Conservation (phyloP, 2,329 filamentous ascomycete species). For the Arthrobotrys megalospora region DNA sequence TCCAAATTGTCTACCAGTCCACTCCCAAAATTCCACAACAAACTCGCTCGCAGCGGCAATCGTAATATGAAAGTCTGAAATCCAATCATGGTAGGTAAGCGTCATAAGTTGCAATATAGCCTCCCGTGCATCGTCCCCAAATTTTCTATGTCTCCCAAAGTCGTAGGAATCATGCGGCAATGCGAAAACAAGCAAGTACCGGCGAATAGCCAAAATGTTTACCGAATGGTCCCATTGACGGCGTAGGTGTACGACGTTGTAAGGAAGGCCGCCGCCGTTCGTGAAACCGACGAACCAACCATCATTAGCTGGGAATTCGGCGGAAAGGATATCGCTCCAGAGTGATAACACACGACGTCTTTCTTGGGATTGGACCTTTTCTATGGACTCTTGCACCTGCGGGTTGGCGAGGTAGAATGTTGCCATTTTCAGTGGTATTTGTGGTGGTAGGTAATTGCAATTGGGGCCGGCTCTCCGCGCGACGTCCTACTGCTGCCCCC, state of each 20-base stretch:
- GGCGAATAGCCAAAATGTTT: neutral
- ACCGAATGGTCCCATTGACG: neutral
- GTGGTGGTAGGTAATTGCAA: no score
- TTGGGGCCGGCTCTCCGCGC: no score
- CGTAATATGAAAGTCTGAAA: slow-evolving; percentile 3
- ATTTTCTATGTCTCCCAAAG: slow-evolving; percentile 30
- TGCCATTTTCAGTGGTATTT: slow-evolving; percentile 5
- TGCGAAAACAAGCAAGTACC: neutral
- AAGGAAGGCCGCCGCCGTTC: neutral
- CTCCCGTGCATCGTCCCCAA: slow-evolving; percentile 30
- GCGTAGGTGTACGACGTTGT: neutral
- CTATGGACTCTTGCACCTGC: neutral
- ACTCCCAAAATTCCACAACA: slow-evolving; percentile 37
- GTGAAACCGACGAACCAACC: neutral
- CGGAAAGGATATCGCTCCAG: neutral
- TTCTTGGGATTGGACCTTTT: neutral
- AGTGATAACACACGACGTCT: neutral
- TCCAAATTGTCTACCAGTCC: slow-evolving; percentile 13
- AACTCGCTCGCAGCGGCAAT: slow-evolving; percentile 31
- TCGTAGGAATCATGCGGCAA: slow-evolving; percentile 14
- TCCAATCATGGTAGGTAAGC: neutral
- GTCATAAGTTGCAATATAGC: slow-evolving; percentile 16
- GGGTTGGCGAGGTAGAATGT: slow-evolving; percentile 13
- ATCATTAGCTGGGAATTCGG: slow-evolving; percentile 12
- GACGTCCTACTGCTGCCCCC: no score